Conservation (phyloP, 2,329 filamentous ascomycete species). For the Penicillium vulpinum region DNA sequence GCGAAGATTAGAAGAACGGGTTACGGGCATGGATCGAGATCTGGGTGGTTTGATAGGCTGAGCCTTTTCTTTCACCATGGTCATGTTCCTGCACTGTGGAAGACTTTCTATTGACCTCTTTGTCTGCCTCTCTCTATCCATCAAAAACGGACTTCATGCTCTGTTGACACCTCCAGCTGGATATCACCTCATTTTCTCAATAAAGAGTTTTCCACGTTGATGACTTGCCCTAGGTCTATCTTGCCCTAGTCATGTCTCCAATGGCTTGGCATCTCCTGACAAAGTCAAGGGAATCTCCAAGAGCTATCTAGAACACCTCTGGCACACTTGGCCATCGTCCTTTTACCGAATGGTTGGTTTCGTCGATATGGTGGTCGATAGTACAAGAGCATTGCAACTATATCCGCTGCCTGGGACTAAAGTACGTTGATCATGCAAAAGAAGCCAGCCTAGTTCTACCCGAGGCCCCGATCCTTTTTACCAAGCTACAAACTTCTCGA, state of each 20-base stretch:
- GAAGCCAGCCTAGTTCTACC: too few species aligned
- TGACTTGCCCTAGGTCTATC: neutral
- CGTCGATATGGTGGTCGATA: too few species aligned
- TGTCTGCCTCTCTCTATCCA: neutral
- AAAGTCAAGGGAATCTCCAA: too few species aligned
- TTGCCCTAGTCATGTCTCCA: neutral
- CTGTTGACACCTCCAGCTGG: neutral
- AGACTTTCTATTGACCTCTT: neutral
- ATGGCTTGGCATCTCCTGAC: too few species aligned
- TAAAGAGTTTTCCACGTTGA: neutral
- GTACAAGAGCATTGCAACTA: too few species aligned
- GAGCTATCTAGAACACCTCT: too few species aligned
- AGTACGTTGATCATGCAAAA: too few species aligned
- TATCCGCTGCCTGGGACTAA: too few species aligned
- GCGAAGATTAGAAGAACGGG: constrained; percentile 60
- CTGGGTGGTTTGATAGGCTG: constrained; percentile 61
- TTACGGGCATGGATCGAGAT: constrained; percentile 68
- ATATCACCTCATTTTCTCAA: neutral
- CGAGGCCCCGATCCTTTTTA: too few species aligned
- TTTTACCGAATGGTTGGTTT: too few species aligned
- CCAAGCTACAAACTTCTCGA: too few species aligned
- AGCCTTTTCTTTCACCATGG: constrained; percentile 17
- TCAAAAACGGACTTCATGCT: neutral
- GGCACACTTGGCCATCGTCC: too few species aligned
- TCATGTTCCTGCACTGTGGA: neutral